Percentiles rank a stretch among this genome's conserved stretches.
phyloP scores from a whole-genome alignment of 2,329 filamentous ascomycete genomes.

The Colletotrichum eremochloae region DNA sequence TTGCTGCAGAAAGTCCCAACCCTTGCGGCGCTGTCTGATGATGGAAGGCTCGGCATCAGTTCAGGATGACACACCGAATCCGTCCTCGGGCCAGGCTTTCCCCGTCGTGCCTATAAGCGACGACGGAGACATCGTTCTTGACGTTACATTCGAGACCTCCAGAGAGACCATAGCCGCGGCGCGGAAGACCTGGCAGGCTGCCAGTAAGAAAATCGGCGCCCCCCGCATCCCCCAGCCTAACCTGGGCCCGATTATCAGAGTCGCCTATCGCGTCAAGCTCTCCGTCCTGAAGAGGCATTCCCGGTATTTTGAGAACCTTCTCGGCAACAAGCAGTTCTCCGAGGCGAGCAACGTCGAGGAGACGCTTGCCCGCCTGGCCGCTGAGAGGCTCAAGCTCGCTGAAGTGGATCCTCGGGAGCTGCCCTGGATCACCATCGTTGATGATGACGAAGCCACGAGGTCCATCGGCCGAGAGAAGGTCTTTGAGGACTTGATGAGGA shows the following conservation, averaged over 20 bases:
- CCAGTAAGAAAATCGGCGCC: constrained; percentile 48
- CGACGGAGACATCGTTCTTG: constrained; percentile 74
- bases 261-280: constrained; percentile 72
- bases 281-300: constrained; percentile 71
- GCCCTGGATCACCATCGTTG: constrained; percentile 73
- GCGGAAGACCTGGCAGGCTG: constrained; percentile 54
- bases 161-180: constrained; percentile 62
- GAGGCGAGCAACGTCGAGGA: constrained; percentile 70
- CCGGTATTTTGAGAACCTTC: constrained; percentile 77
- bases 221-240: constrained; percentile 47
- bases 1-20: constrained; percentile 14
- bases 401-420: constrained; percentile 65
- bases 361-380: constrained; percentile 63
- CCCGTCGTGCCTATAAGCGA: constrained; percentile 65
- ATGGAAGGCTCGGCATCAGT: constrained; percentile 46
- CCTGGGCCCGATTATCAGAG: constrained; percentile 54
- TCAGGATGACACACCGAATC: constrained; percentile 44
- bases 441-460: constrained; percentile 77
- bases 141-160: constrained; percentile 74
- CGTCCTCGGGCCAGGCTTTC: constrained; percentile 46
- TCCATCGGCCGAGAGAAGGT: constrained; percentile 70
- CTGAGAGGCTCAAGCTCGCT: constrained; percentile 60
- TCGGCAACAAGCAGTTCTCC: constrained; percentile 73
- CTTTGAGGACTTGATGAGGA: constrained; percentile 76
- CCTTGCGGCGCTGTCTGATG: constrained; percentile 29